phyloP scores from a whole-genome alignment of 352 stramenopile species.

The Globisporangium yorkense region DNA sequence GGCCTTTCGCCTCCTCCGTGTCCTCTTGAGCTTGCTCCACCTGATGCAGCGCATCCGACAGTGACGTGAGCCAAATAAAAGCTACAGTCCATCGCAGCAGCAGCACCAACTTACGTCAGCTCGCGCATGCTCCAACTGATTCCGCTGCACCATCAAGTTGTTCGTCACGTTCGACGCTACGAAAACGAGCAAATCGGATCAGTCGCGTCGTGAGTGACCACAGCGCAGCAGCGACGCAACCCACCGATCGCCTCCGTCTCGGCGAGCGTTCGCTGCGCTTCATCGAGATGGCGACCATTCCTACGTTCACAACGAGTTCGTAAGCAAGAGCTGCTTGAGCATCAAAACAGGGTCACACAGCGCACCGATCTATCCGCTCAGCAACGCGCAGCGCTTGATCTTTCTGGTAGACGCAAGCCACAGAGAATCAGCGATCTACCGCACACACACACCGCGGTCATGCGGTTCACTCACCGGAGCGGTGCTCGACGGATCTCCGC shows the following conservation, averaged over 20 bases:
- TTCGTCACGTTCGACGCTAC: conserved; percentile 61
- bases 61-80: neutral
- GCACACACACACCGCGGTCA: neutral
- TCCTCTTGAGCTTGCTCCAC: conserved; percentile 60
- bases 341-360: neutral
- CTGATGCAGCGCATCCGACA: conserved; percentile 16
- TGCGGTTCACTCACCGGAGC: conserved; percentile 3
- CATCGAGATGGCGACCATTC: conserved; percentile 61
- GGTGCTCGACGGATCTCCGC: conserved; percentile 9
- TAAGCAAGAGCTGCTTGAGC: too few species aligned
- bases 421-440: neutral
- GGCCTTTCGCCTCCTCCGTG: conserved; percentile 45
- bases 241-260: conserved; percentile 67
- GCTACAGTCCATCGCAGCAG: neutral
- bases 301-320: conserved; percentile 14
- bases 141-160: conserved; percentile 62
- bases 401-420: conserved; percentile 14
- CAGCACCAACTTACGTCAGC: conserved; percentile 33
- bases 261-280: conserved; percentile 63
- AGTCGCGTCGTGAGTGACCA: neutral
- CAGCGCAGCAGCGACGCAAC: neutral
- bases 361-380: conserved; percentile 37
- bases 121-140: conserved; percentile 58
- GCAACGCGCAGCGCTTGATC: conserved; percentile 39
- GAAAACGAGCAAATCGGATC: too few species aligned